Base-by-base conservation (phyloP, 139 green algal species). In the Ettlia oleoabundans region DNA sequence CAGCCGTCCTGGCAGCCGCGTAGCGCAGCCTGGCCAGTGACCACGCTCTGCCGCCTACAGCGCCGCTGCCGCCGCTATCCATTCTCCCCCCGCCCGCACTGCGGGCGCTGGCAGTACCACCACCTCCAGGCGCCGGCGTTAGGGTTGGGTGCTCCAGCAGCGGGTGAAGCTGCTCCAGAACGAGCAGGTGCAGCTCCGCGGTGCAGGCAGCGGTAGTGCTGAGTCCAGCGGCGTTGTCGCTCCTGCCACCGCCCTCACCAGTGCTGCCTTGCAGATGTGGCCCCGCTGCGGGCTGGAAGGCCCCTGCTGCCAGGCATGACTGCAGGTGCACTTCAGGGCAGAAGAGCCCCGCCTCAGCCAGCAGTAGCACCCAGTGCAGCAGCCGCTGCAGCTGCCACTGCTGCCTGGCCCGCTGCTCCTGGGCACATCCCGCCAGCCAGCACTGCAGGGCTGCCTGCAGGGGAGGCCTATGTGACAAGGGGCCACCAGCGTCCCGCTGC, bases 301-400 rank as follows among this genome's bases (percentile, higher is more conserved):
- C 73, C 3, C 53, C 73, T 0, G 26, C 18, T 7, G 73, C 73
- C 35, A 80, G 73, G 52, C 35, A 53, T 1, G 53, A 37, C 22
- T 64, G 73, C 73, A 80, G 53, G 24, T 41, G 38, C 13, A 52
- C 73, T 18, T 26, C 73, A 3, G 73, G 73, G 53, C 73, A 80
- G 2, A 80, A 26, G 52, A 80, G 53, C 10, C 52, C 73, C 10
- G 73, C 73, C 53, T 80, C 73, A 19, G 53, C 73, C 24, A 67
- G 9, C 73, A 80, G 73, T 53, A 80, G 35, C n/a, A 26, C 35
- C 21, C 67, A 52, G 53, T 80, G 58, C 52, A 80, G 73, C 52
- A 68, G 8, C 19, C 73, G 73, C 24, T 68, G 52, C 73, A 28
- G 35, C 24, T 28, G 73, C 47, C 47, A 58, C 47, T 10, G 32